Percentiles rank a stretch among this genome's conserved stretches.
phyloP scores from a whole-genome alignment of 768 basidiomycete species.

The Clathrus columnatus region DNA sequence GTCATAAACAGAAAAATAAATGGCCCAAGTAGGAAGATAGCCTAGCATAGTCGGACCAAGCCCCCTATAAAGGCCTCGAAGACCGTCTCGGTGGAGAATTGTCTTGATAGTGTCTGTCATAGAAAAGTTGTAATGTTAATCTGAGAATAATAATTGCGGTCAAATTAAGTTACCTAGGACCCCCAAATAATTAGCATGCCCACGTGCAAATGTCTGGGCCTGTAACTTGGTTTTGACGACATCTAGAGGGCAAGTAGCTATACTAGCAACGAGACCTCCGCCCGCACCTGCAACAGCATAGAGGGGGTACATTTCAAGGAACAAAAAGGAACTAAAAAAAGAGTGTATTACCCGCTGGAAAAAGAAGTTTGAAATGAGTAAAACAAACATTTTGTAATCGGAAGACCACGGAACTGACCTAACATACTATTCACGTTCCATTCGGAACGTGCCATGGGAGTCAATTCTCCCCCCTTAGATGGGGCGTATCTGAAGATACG shows the following conservation, averaged over 20 bases:
- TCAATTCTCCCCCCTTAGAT: not conserved
- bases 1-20: constrained; percentile 97
- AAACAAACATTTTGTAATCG: not conserved
- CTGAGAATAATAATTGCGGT: constrained; percentile 2
- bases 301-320: constrained; percentile 5
- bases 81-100: constrained; percentile 58
- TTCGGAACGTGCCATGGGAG: constrained; percentile 6
- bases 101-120: constrained; percentile 42
- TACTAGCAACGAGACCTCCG: constrained; percentile 84
- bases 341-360: constrained; percentile 6
- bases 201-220: constrained; percentile 71
- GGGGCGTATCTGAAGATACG: not conserved
- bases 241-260: constrained; percentile 95
- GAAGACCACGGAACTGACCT: constrained; percentile 3
- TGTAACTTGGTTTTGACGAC: constrained; percentile 97
- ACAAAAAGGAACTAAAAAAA: not conserved
- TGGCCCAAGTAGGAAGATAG: constrained; percentile 98
- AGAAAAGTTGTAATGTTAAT: not conserved
- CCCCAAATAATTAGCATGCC: constrained; percentile 68
- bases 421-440: constrained; percentile 13
- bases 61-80: constrained; percentile 92
- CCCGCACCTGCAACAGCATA: constrained; percentile 68
- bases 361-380: not conserved
- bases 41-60: constrained; percentile 93
- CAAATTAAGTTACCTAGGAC: constrained; percentile 62